A percentile compares a stretch with the other conserved stretches of the same genome.
These are phyloP conservation scores for Fusarium globosum DNA, from an alignment of 2,329 filamentous ascomycete species.

Conservation along the genomic window DNA sequence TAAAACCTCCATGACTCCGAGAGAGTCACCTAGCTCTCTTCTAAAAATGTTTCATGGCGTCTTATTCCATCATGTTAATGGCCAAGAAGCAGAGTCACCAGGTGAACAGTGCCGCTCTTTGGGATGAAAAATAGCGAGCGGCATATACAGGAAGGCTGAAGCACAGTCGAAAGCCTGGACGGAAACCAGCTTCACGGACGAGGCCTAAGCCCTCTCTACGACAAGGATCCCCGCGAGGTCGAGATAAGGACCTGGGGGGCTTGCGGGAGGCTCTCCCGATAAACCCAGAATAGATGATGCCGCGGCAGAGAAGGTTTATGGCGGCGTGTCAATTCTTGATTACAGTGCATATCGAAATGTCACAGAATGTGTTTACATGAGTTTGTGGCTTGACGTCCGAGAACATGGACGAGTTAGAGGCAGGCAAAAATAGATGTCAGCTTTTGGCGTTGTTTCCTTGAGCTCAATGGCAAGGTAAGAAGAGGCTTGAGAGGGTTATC, in stretches of 20 bases:
- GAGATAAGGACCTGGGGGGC: slow-evolving; percentile 5
- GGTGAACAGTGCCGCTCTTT: slow-evolving; percentile 18
- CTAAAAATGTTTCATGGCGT: neutral
- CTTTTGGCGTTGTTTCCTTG: neutral
- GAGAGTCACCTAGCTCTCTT: neutral
- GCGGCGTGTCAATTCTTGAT: neutral
- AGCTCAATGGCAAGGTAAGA: neutral
- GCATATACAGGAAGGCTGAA: slow-evolving; percentile 1
- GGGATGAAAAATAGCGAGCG: slow-evolving; percentile 8
- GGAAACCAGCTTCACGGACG: slow-evolving; percentile 2
- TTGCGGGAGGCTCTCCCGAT: slow-evolving; percentile 14
- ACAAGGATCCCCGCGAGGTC: slow-evolving; percentile 11
- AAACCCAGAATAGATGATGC: slow-evolving; percentile 10
- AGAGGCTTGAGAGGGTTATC: neutral
- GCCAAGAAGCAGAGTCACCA: neutral
- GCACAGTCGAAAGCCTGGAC: slow-evolving; percentile 6
- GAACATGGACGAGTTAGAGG: neutral
- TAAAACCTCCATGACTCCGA: neutral
- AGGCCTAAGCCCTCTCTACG: slow-evolving; percentile 9
- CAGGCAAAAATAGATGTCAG: slow-evolving; percentile 2
- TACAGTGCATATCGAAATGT: neutral
- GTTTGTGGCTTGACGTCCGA: slow-evolving; percentile 23
- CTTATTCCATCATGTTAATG: neutral
- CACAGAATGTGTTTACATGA: neutral
- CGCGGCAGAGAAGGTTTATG: neutral